A percentile compares a stretch with the other conserved stretches of the same genome.
Conservation (phyloP, 2,329 filamentous ascomycete species). For the Calonectria pseudoturangicola region DNA sequence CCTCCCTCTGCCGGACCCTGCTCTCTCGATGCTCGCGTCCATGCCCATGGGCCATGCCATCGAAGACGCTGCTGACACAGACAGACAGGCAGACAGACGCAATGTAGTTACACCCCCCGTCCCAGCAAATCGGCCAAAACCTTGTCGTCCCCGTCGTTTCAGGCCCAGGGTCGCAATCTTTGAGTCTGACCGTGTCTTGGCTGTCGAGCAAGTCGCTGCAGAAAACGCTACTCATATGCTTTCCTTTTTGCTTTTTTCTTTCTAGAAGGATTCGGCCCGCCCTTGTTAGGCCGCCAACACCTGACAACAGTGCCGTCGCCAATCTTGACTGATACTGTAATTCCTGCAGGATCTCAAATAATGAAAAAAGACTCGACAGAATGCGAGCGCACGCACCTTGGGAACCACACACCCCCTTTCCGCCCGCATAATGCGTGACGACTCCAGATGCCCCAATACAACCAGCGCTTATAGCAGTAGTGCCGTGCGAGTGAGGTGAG, state of each 20-base stretch:
- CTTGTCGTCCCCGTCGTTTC: conserved; percentile 38
- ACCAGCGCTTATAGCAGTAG: background rate
- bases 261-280: conserved; percentile 27
- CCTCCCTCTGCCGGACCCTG: conserved; percentile 7
- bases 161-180: conserved; percentile 19
- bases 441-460: conserved; percentile 1
- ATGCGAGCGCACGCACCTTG: background rate
- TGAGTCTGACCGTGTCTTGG: conserved; percentile 8
- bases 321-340: conserved; percentile 13
- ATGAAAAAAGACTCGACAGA: background rate
- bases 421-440: background rate
- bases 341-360: conserved; percentile 22
- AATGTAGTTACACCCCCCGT: background rate
- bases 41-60: conserved; percentile 4
- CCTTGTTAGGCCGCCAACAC: background rate
- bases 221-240: background rate
- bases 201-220: background rate
- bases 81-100: no score
- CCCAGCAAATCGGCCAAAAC: conserved; percentile 37
- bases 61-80: no score
- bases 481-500: background rate
- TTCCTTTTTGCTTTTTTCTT: conserved; percentile 13
- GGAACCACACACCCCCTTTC: conserved; percentile 10
- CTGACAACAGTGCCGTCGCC: conserved; percentile 4
- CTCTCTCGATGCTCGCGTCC: conserved; percentile 5